phyloP scores from a whole-genome alignment of 371 early-diverging fungal species.

The Mucor racemosus region DNA sequence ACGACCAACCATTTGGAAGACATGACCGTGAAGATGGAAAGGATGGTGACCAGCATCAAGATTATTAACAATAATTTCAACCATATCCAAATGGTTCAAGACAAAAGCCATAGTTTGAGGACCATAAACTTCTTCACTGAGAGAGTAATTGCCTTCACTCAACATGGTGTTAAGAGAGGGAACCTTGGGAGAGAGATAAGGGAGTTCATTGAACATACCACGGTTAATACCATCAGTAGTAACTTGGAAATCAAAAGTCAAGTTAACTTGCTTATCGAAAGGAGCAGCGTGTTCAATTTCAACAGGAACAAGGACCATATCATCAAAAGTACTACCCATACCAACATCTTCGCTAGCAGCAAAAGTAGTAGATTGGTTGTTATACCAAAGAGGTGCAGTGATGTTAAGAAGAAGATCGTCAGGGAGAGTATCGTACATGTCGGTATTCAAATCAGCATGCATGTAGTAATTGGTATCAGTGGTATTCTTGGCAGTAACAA shows the following conservation, averaged over 20 bases:
- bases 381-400: conserved; percentile 62
- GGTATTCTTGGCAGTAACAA: conserved; percentile 72
- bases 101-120: conserved; percentile 57
- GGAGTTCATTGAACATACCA: conserved; percentile 80
- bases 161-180: conserved; percentile 75
- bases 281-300: conserved; percentile 37
- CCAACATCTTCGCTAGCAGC: conserved; percentile 41
- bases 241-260: conserved; percentile 69
- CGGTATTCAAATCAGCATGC: conserved; percentile 76
- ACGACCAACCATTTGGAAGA: conserved; percentile 59
- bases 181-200: conserved; percentile 71
- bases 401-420: conserved; percentile 51
- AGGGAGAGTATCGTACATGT: conserved; percentile 76
- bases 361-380: conserved; percentile 37
- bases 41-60: conserved; percentile 48
- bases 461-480: conserved; percentile 70
- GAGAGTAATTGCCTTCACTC: conserved; percentile 60
- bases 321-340: conserved; percentile 51
- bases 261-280: conserved; percentile 55
- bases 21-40: conserved; percentile 69
- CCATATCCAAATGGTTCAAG: conserved; percentile 54
- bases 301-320: conserved; percentile 53
- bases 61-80: conserved; percentile 69
- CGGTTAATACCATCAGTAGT: conserved; percentile 78
- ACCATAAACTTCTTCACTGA: conserved; percentile 66